Base-by-base conservation (phyloP, 768 basidiomycete species). In the Psilocybe azurescens region DNA sequence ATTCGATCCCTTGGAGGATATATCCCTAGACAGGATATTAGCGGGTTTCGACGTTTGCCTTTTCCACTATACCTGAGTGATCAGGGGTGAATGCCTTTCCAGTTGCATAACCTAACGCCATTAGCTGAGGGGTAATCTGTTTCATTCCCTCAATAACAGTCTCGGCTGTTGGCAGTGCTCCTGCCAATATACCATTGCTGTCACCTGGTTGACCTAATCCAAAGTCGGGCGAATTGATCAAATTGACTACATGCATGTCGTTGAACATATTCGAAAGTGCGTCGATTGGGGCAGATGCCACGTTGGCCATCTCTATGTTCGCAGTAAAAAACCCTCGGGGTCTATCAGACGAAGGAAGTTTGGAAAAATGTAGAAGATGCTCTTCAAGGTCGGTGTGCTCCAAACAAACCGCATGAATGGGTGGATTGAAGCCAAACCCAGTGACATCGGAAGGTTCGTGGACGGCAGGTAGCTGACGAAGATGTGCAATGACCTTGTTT, bases 321-420 rank as follows among this genome's bases (percentile, higher is more conserved):
- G 46, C 41, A 28, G 62, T 32, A 54, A 66, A 64, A 53, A 62
- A 52, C 18, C 50, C 57, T 30, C 51, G 53, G 33, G 55, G 13
- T 16, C 55, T 53, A 36, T 51, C 57, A 20, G 64, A 2, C 24
- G 49, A 41, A 16, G 36, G 63, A 28, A 91, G 70, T 50, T 78
- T 79, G 20, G 79, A 74, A 68, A 93, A 91, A 65, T 88, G 83
- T n/a, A 81, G 77, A 28, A 79, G 73, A 11, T 90, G 78, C 30
- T 82, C 83, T 66, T 93, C 90, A 7, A 72, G 81, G 58, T 94
- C 93, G 1, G 85, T 70, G 65, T 80, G 79, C 32, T 79, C 81
- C 41, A 94, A 81, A 67, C 90, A 94, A 20, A 93, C 91, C 0
- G 91, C 93, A 67, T 89, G 92, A 30, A 94, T 91, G 20, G 90